Conservation (phyloP, 108 stramenopile species). For the Craspedostauros australis region DNA sequence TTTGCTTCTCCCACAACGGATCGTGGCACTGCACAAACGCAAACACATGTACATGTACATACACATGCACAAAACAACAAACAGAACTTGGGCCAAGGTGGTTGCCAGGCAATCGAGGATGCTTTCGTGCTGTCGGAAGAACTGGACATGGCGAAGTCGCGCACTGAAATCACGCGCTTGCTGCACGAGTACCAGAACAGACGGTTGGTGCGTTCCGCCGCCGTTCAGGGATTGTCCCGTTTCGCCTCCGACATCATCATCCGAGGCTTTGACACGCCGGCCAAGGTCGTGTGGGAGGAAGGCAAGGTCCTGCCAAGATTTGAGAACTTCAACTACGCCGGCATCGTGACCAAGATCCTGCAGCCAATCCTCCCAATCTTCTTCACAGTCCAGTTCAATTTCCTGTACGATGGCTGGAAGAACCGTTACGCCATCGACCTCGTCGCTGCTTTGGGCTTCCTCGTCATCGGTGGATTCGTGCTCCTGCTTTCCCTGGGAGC, state of each 20-base stretch:
- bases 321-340: conserved; percentile 71
- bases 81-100: conserved; percentile 74
- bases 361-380: conserved; percentile 75
- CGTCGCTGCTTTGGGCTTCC: conserved; percentile 14
- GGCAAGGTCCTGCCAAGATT: conserved; percentile 25
- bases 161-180: conserved; percentile 24
- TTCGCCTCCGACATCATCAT: conserved; percentile 75
- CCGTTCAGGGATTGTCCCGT: conserved; percentile 63
- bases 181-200: conserved; percentile 37
- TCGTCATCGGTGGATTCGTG: conserved; percentile 34
- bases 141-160: conserved; percentile 27
- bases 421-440: conserved; percentile 35
- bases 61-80: conserved; percentile 8
- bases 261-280: conserved; percentile 68
- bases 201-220: conserved; percentile 58
- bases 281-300: conserved; percentile 41
- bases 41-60: neutral
- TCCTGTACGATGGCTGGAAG: conserved; percentile 67
- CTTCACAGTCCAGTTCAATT: conserved; percentile 76
- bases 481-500: conserved; percentile 14
- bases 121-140: conserved; percentile 58
- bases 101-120: conserved; percentile 78
- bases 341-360: conserved; percentile 65
- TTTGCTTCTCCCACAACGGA: neutral
- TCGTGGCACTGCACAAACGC: neutral